A percentile compares a stretch with the other conserved stretches of the same genome.
These are phyloP conservation scores for Drosera capensis DNA, from an alignment of 148 eudicot species.

Conservation along the genomic window DNA sequence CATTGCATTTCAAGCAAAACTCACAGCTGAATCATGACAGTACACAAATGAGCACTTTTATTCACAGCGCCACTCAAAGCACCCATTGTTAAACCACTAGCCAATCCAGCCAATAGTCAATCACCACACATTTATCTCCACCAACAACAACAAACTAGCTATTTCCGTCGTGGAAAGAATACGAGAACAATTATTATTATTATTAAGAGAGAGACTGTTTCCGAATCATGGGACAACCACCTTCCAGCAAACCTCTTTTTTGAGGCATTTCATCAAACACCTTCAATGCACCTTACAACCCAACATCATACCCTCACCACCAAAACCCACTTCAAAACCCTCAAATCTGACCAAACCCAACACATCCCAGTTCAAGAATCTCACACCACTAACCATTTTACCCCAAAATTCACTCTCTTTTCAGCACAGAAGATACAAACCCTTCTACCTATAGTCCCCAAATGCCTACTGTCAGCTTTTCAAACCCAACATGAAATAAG, in stretches of 20 bases:
- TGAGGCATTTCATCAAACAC: neutral
- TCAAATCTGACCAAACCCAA: too few species aligned
- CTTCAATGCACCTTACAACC: slow-evolving; percentile 2
- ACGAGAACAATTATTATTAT: too few species aligned
- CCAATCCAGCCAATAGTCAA: too few species aligned
- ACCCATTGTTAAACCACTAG: too few species aligned
- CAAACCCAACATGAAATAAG: too few species aligned
- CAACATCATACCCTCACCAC: slow-evolving; percentile 5
- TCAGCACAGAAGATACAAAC: neutral
- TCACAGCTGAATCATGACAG: neutral
- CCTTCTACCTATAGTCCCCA: neutral
- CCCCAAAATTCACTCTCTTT: neutral
- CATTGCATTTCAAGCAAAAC: neutral
- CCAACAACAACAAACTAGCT: neutral
- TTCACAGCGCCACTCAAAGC: too few species aligned
- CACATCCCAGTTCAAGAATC: neutral
- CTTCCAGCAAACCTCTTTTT: neutral
- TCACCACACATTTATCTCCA: neutral
- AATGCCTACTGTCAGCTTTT: neutral
- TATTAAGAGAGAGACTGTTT: too few species aligned
- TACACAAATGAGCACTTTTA: too few species aligned
- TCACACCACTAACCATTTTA: neutral
- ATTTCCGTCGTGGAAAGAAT: neutral
- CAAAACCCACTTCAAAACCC: too few species aligned
- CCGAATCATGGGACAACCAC: too few species aligned